These are phyloP conservation scores for Tanacetum coccineum DNA, from an alignment of 129 eudicot genomes.

Conservation along the genomic window DNA sequence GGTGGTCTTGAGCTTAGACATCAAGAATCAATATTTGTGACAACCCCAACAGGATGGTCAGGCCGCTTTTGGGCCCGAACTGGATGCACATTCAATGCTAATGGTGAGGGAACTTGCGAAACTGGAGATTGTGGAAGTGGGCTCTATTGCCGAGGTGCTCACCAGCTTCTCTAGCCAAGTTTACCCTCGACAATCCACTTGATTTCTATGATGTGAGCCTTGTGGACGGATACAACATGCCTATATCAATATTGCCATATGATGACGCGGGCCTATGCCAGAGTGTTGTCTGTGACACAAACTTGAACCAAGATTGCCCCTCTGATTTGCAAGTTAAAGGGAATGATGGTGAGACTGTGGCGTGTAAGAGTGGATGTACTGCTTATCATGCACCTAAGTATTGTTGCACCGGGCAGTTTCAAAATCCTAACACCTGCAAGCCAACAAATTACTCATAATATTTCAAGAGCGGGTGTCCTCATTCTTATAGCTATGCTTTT, in stretches of 20 bases:
- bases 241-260: neutral
- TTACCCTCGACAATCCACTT: no score
- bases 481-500: conserved; percentile 52
- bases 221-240: conserved; percentile 66
- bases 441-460: conserved; percentile 38
- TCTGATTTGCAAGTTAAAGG: conserved; percentile 28
- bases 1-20: conserved; percentile 57
- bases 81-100: conserved; percentile 40
- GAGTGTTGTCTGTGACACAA: conserved; percentile 35
- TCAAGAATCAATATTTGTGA: conserved; percentile 20
- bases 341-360: conserved; percentile 26
- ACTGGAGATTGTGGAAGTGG: conserved; percentile 61
- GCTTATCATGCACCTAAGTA: conserved; percentile 18
- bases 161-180: conserved; percentile 26
- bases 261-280: conserved; percentile 45
- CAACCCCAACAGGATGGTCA: conserved; percentile 60
- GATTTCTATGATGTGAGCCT: conserved; percentile 61
- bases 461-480: conserved; percentile 53
- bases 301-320: conserved; percentile 53
- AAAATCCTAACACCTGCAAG: conserved; percentile 46
- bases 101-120: conserved; percentile 47
- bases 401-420: conserved; percentile 8
- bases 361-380: conserved; percentile 54
- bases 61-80: conserved; percentile 73
- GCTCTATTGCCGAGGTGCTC: conserved; percentile 54